A percentile compares a stretch with the other conserved stretches of the same genome.
These are phyloP conservation scores for Gracilaria vermiculophylla DNA, from an alignment of 23 red algal species.

Conservation along the genomic window DNA sequence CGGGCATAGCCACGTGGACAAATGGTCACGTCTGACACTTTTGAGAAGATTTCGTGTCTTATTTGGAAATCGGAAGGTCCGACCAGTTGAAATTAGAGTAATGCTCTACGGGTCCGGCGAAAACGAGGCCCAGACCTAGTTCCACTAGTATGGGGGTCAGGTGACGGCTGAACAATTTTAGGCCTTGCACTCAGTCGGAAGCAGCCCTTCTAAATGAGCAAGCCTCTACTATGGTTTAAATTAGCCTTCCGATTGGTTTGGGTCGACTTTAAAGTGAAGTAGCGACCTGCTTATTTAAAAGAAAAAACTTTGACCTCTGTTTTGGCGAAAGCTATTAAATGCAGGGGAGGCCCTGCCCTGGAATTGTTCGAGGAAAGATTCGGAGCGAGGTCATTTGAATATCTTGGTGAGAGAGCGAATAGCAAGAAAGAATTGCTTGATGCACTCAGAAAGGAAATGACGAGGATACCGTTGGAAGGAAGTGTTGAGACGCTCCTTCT, in stretches of 20 bases:
- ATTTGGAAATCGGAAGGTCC: no score
- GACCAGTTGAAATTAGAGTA: no score
- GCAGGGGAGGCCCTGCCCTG: neutral
- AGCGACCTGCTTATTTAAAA: neutral
- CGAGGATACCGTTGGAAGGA: neutral
- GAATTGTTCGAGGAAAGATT: neutral
- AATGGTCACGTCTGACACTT: no score
- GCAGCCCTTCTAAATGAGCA: constrained; percentile 22
- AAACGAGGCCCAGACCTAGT: constrained; percentile 14
- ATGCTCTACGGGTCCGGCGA: no score
- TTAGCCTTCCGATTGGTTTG: neutral
- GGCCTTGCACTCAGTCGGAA: neutral
- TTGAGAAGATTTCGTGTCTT: no score
- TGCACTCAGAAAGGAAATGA: neutral
- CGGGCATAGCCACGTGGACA: no score
- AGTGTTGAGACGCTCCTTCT: neutral
- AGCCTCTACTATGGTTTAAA: neutral
- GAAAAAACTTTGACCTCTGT: neutral
- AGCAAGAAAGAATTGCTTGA: neutral
- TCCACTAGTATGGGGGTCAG: constrained; percentile 4
- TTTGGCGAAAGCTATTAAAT: neutral
- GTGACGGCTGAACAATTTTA: constrained; percentile 8
- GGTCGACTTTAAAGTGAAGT: neutral
- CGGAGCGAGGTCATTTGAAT: neutral
- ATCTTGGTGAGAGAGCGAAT: neutral